phyloP scores from a whole-genome alignment of 2,329 filamentous ascomycete genomes.

The Phialophora verrucosa region DNA sequence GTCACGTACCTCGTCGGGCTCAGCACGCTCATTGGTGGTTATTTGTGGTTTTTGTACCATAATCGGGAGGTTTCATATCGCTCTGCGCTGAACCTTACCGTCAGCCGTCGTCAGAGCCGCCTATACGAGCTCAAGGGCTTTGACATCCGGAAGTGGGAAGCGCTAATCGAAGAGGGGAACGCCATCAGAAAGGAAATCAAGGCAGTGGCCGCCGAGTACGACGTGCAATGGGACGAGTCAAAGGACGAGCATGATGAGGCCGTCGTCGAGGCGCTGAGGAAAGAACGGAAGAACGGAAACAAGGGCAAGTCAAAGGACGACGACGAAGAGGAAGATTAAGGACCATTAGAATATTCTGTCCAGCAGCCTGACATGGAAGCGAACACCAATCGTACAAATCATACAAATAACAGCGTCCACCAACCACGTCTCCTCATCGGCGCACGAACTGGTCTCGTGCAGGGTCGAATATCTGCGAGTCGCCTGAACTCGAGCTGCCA shows the following conservation, averaged over 20 bases:
- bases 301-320: constrained; percentile 44
- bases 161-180: constrained; percentile 79
- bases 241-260: constrained; percentile 71
- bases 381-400: constrained; percentile 23
- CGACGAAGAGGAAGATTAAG: constrained; percentile 44
- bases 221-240: constrained; percentile 85
- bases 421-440: constrained; percentile 25
- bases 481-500: constrained; percentile 24
- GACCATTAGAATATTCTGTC: constrained; percentile 27
- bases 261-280: constrained; percentile 59
- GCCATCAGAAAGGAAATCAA: constrained; percentile 77
- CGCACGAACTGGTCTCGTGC: constrained; percentile 35
- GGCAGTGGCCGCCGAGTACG: constrained; percentile 81
- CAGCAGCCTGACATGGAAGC: constrained; percentile 21
- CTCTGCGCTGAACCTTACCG: constrained; percentile 83
- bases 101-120: constrained; percentile 75
- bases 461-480: constrained; percentile 35
- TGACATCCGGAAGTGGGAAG: constrained; percentile 77
- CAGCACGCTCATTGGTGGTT: constrained; percentile 83
- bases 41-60: constrained; percentile 92
- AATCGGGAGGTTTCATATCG: constrained; percentile 88
- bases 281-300: constrained; percentile 53
- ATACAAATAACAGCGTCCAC: constrained; percentile 21
- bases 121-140: constrained; percentile 79
- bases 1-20: constrained; percentile 72